Percentiles rank a stretch among this genome's conserved stretches.
Evolutionary conservation across 2,329 filamentous ascomycete species (phyloP).

Genomic region (Nemania abortiva): DNA sequence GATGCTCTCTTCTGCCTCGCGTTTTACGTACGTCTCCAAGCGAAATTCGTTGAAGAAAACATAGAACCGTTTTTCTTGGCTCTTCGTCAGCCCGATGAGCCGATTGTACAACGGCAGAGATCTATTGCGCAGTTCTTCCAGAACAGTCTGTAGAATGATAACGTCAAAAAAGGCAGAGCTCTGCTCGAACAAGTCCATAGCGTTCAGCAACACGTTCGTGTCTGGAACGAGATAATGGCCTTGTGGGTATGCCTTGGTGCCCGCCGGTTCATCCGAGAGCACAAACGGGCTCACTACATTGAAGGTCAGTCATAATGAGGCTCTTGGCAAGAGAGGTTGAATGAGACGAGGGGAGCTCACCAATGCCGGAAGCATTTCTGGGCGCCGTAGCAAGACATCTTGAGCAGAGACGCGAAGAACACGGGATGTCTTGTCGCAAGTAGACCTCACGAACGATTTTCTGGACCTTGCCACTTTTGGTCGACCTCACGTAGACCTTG

Average conservation of each 20-base stretch:
- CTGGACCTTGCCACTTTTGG: slow-evolving; percentile 95
- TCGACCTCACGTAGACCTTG: slow-evolving; percentile 96
- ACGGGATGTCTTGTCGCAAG: slow-evolving; percentile 95
- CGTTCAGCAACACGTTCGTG: slow-evolving; percentile 93
- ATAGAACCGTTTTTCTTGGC: slow-evolving; percentile 96
- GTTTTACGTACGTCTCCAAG: slow-evolving; percentile 85
- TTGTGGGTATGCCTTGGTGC: slow-evolving; percentile 82
- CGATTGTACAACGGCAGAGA: slow-evolving; percentile 96
- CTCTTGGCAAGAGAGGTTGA: slow-evolving; percentile 8
- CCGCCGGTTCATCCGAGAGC: slow-evolving; percentile 88
- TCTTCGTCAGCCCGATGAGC: slow-evolving; percentile 88
- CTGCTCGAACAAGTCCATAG: slow-evolving; percentile 97
- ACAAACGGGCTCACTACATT: slow-evolving; percentile 80
- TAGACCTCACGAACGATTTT: slow-evolving; percentile 99
- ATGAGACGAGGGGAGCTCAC: slow-evolving; percentile 60
- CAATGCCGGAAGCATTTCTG: slow-evolving; percentile 80
- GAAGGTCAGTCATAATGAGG: slow-evolving; percentile 35
- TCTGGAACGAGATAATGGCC: slow-evolving; percentile 97
- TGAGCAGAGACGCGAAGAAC: slow-evolving; percentile 89
- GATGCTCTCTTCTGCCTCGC: slow-evolving; percentile 83
- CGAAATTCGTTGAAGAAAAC: slow-evolving; percentile 99
- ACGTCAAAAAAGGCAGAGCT: slow-evolving; percentile 94
- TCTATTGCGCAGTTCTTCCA: slow-evolving; percentile 94
- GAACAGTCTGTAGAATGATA: slow-evolving; percentile 93
- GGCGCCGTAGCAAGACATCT: slow-evolving; percentile 80